Evolutionary conservation across 2,329 filamentous ascomycete species (phyloP), one percentile per base, ranked within the genome.

Genomic region (Aquanectria penicillioides): DNA sequence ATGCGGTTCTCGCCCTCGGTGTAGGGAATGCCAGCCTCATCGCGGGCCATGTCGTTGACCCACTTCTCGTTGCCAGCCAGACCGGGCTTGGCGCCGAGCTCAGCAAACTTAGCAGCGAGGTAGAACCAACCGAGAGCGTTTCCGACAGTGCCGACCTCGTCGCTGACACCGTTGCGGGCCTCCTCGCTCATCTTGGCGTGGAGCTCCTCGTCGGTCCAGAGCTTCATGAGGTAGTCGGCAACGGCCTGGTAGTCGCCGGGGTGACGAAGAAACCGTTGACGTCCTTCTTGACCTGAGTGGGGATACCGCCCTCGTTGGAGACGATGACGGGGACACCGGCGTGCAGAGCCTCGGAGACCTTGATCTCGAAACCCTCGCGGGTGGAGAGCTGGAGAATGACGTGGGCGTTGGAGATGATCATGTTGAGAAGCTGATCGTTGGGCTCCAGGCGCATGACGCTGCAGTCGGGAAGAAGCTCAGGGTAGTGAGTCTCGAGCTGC

Each of bases 341-440:
- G 71, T 94, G 91, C 18, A 94, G 81, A 1, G 90, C 91, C 75
- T 95, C 92, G 0, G 89, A 93, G 5, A 95, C 91, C 75, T 95
- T 95, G 67, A 95, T 89, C 75, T 95, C 92, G 67, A 95, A 95
- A 0, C 92, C 91, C 72, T 95, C 92, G 29, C 90, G 86, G 0
- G 89, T 93, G 3, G 90, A 94, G 6, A 95, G 85, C 74, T 95
- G 92, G 7, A 95, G 83, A 1, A 89, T 89, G 7, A 93, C 86
- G 55, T 89, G 86, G 1, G 90, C 88, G 46, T 89, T 89, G 31
- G 88, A 87, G 61, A 95, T 83, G 36, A 95, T 79, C 0, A 87
- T 86, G 74, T 95, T 94, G 67, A 95, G 86, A 17, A 93, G 81
- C 74, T 95, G 92, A 68, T 95, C 92, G 10, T 89, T 91, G 23